phyloP scores from a whole-genome alignment of 169 alveolate species.

The Cryptosporidium sp. region DNA sequence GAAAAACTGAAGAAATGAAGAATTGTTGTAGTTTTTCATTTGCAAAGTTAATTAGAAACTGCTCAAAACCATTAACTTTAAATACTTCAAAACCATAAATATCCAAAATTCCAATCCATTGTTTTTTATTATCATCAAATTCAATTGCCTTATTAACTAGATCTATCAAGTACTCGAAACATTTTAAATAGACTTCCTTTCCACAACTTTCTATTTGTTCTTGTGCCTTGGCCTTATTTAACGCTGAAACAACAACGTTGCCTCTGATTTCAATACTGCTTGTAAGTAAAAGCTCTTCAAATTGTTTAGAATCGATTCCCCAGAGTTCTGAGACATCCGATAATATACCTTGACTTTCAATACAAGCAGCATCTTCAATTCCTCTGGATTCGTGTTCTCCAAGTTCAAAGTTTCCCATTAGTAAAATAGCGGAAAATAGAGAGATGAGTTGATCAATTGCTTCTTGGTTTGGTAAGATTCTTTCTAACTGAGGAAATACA shows the following conservation, averaged over 20 bases:
- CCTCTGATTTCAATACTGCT: slow-evolving; percentile 72
- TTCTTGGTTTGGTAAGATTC: slow-evolving; percentile 36
- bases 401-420: slow-evolving; percentile 80
- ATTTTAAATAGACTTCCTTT: slow-evolving; percentile 85
- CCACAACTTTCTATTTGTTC: slow-evolving; percentile 77
- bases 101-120: slow-evolving; percentile 96
- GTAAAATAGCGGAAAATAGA: slow-evolving; percentile 80
- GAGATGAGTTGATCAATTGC: slow-evolving; percentile 53
- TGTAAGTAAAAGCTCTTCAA: slow-evolving; percentile 59
- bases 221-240: slow-evolving; percentile 77
- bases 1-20: slow-evolving; percentile 92
- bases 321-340: slow-evolving; percentile 49
- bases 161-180: slow-evolving; percentile 84
- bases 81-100: slow-evolving; percentile 98
- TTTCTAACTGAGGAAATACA: slow-evolving; percentile 63
- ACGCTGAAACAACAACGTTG: slow-evolving; percentile 44
- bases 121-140: slow-evolving; percentile 79
- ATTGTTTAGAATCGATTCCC: slow-evolving; percentile 50
- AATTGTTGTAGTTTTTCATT: slow-evolving; percentile 97
- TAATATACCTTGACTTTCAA: slow-evolving; percentile 43
- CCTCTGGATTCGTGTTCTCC: slow-evolving; percentile 72
- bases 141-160: slow-evolving; percentile 83
- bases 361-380: slow-evolving; percentile 67
- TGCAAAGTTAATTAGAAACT: slow-evolving; percentile 96
- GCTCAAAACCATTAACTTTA: slow-evolving; percentile 96